Evolutionary conservation across 768 basidiomycete species (phyloP).

Genomic region (Suillus subaureus): DNA sequence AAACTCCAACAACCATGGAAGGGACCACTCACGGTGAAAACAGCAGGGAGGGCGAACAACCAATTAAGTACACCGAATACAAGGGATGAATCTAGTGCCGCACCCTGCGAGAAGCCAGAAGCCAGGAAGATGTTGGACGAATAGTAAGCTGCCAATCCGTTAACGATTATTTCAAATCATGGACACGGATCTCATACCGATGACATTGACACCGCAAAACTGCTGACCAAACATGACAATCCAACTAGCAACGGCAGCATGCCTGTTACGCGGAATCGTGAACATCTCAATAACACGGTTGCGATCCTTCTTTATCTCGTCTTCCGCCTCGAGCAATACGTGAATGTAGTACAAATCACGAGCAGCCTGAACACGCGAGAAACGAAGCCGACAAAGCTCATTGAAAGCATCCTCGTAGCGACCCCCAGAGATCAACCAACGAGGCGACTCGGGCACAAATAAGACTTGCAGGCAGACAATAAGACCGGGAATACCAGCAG

Average conservation of each 20-base stretch:
- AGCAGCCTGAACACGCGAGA: conserved; percentile 74
- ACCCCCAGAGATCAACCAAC: conserved; percentile 83
- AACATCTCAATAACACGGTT: conserved; percentile 71
- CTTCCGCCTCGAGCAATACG: conserved; percentile 67
- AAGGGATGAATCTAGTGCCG: conserved; percentile 64
- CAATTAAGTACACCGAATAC: conserved; percentile 71
- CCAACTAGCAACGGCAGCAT: conserved; percentile 60
- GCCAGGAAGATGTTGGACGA: conserved; percentile 72
- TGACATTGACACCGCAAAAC: conserved; percentile 82
- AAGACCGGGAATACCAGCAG: conserved; percentile 61
- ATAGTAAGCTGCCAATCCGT: conserved; percentile 61
- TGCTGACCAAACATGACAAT: conserved; percentile 83
- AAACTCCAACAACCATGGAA: conserved; percentile 14
- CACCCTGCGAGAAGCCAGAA: conserved; percentile 54
- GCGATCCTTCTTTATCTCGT: conserved; percentile 52
- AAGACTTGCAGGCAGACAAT: conserved; percentile 46
- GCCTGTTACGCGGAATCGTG: conserved; percentile 71
- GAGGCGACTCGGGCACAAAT: conserved; percentile 69
- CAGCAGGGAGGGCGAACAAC: conserved; percentile 66
- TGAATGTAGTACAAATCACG: conserved; percentile 82
- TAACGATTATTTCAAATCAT: neutral
- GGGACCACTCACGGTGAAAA: conserved; percentile 47
- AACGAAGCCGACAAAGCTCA: conserved; percentile 67
- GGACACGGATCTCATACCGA: conserved; percentile 25
- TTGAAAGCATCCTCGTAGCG: conserved; percentile 69